A percentile compares a stretch with the other conserved stretches of the same genome.
Evolutionary conservation across 176 grass and related monocot species (phyloP).

Genomic region (sorghum (Sorghum bicolor)): Sorghum_bicolor_NCBIv3 NC_012872.2:62036001-62036500

Average conservation of each 20-base stretch:
- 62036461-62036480: conserved; percentile 70
- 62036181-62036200: background rate
- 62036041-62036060: background rate
- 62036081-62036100: background rate
- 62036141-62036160: background rate
- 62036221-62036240: background rate
- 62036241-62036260: background rate
- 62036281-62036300: conserved; percentile 77
- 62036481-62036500: conserved; percentile 6
- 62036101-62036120: background rate
- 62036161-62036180: background rate
- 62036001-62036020: too few relatives aligned
- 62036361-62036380: conserved; percentile 96
- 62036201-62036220: background rate
- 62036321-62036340: conserved; percentile 90
- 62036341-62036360: conserved; percentile 93
- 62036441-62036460: conserved; percentile 91
- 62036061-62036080: background rate
- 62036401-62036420: conserved; percentile 91
- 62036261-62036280: background rate
- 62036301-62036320: conserved; percentile 96
- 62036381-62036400: conserved; percentile 93
- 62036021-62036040: background rate
- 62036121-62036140: conserved; percentile 3
- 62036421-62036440: conserved; percentile 96